These are phyloP conservation scores for Amaranthus palmeri DNA, from an alignment of 148 eudicot genomes.

Conservation along the genomic window DNA sequence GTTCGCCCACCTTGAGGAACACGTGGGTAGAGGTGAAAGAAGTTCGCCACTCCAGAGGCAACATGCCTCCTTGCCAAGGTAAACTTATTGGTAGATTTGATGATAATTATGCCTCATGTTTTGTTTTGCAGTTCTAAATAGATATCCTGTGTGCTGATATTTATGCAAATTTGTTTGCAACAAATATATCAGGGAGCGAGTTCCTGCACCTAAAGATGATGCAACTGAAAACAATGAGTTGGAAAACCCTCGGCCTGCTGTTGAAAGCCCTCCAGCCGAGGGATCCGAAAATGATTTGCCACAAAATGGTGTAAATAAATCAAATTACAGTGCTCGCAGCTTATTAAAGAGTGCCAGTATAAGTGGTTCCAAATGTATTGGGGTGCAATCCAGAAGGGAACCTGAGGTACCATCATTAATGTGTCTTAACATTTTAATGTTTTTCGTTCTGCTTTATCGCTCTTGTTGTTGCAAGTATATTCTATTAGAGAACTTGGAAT, in stretches of 20 bases:
- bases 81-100: constrained; percentile 13
- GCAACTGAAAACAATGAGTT: constrained; percentile 31
- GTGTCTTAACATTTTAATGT: background rate
- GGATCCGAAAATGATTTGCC: constrained; percentile 22
- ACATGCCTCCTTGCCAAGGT: constrained; percentile 96
- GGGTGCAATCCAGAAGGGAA: constrained; percentile 29
- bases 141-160: constrained; percentile 8
- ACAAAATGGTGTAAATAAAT: constrained; percentile 38
- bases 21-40: constrained; percentile 55
- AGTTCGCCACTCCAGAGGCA: constrained; percentile 72
- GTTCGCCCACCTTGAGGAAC: constrained; percentile 85
- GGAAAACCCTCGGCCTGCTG: constrained; percentile 36
- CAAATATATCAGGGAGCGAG: constrained; percentile 47
- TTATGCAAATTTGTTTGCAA: background rate
- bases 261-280: constrained; percentile 43
- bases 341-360: constrained; percentile 70
- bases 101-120: background rate
- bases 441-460: background rate
- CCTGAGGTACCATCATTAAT: constrained; percentile 20
- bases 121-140: background rate
- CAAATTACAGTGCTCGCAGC: constrained; percentile 46
- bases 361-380: constrained; percentile 68
- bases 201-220: constrained; percentile 54
- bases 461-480: background rate
- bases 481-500: too few relatives aligned